phyloP scores from a whole-genome alignment of 495 filamentous ascomycete species.

The Tricharina praecox region DNA sequence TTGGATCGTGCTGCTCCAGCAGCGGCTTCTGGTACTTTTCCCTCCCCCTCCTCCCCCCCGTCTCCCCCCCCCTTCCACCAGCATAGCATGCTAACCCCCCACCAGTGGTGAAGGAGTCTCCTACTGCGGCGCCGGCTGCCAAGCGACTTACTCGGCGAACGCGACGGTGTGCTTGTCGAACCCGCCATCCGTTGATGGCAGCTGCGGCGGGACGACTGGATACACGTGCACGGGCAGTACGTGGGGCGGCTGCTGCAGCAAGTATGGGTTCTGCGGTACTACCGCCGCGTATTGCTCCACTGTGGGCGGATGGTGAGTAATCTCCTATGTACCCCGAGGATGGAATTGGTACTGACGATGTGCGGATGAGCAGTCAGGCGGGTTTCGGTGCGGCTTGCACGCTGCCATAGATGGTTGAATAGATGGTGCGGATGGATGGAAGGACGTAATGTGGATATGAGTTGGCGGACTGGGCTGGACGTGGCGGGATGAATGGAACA shows the following conservation, averaged over 20 bases:
- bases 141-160: neutral
- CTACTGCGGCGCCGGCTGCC: constrained; percentile 1
- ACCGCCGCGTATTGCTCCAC: neutral
- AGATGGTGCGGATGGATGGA: no score
- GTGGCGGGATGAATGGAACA: no score
- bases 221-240: constrained; percentile 1
- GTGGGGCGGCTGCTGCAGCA: constrained; percentile 1
- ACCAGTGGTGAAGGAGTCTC: neutral
- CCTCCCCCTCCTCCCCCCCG: neutral
- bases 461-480: no score
- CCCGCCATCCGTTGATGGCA: neutral
- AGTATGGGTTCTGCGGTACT: constrained; percentile 6
- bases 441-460: no score
- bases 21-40: constrained; percentile 2
- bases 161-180: neutral
- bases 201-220: neutral
- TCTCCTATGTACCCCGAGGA: neutral
- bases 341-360: neutral
- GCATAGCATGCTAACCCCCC: neutral
- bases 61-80: neutral
- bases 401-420: no score
- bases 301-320: constrained; percentile 3
- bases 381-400: constrained; percentile 1
- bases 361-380: neutral
- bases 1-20: constrained; percentile 1